These are phyloP conservation scores for Sugiyamaella japonica DNA, from an alignment of 1,139 yeast species.

Conservation along the genomic window DNA sequence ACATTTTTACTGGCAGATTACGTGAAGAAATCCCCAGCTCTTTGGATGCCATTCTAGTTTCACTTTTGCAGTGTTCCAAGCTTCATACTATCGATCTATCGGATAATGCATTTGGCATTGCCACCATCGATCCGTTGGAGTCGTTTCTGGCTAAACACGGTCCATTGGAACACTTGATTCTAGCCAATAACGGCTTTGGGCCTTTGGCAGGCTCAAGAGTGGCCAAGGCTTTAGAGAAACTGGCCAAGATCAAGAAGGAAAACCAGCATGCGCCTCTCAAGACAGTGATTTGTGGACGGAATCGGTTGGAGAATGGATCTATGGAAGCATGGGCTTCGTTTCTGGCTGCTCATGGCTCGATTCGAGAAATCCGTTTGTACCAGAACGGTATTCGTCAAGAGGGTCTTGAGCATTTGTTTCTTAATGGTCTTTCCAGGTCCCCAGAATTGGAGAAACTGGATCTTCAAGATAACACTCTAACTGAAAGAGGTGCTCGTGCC, in stretches of 20 bases:
- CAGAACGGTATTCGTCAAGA: slow-evolving; percentile 97
- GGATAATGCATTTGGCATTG: slow-evolving; percentile 96
- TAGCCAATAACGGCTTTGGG: slow-evolving; percentile 96
- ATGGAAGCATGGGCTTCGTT: slow-evolving; percentile 60
- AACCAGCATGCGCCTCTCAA: slow-evolving; percentile 50
- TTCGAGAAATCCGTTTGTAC: slow-evolving; percentile 75
- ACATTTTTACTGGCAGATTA: slow-evolving; percentile 89
- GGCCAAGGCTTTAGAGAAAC: slow-evolving; percentile 75
- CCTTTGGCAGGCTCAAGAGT: slow-evolving; percentile 96
- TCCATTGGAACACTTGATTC: slow-evolving; percentile 77
- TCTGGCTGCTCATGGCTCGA: slow-evolving; percentile 72
- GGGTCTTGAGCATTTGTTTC: slow-evolving; percentile 75
- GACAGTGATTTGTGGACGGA: slow-evolving; percentile 94
- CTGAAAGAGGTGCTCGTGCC: slow-evolving; percentile 76
- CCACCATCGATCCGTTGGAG: slow-evolving; percentile 89
- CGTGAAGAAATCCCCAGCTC: slow-evolving; percentile 93
- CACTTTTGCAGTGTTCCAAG: slow-evolving; percentile 65
- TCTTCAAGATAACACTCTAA: slow-evolving; percentile 92
- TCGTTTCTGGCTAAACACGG: slow-evolving; percentile 71
- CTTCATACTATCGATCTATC: slow-evolving; percentile 77
- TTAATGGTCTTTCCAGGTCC: slow-evolving; percentile 67
- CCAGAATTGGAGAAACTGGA: slow-evolving; percentile 67
- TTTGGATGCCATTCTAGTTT: slow-evolving; percentile 68
- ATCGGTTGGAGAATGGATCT: slow-evolving; percentile 94
- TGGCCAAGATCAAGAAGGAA: slow-evolving; percentile 63